phyloP scores from a whole-genome alignment of 176 grass and related monocot species.

The Aegilops sharonensis region DNA sequence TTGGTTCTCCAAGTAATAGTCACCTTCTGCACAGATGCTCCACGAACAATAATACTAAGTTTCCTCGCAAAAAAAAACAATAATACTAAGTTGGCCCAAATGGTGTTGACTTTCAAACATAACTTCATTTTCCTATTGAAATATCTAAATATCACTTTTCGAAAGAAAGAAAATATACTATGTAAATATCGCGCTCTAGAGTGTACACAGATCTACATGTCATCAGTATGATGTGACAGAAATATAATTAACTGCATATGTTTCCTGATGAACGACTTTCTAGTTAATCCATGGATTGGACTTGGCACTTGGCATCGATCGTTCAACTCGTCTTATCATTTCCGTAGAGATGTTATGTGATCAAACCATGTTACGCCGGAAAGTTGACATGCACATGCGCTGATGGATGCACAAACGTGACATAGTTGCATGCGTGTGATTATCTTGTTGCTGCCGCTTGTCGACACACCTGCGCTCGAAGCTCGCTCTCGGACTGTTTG shows the following conservation, averaged over 20 bases:
- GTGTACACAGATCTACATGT: background rate
- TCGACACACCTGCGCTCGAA: background rate
- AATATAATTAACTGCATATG: background rate
- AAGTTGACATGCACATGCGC: conserved; percentile 14
- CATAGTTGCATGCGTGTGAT: background rate
- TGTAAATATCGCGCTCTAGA: background rate
- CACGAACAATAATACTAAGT: background rate
- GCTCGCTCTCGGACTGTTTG: no score
- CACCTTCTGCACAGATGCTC: background rate
- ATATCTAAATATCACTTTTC: no score
- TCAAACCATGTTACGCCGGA: background rate
- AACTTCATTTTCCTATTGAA: background rate
- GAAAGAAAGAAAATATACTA: background rate
- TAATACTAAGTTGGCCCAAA: background rate
- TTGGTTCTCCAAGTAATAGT: background rate
- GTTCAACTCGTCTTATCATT: background rate
- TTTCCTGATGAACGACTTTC: background rate
- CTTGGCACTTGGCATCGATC: background rate
- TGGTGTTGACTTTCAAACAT: background rate
- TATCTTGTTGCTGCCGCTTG: background rate
- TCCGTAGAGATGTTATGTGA: background rate
- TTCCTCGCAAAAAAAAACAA: background rate
- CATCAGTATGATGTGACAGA: background rate
- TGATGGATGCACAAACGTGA: background rate
- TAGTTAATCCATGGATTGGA: background rate